These are phyloP conservation scores for Marchantia polymorpha DNA, from an alignment of 225 moss, liverwort and hornwort genomes.

Conservation along the genomic window DNA sequence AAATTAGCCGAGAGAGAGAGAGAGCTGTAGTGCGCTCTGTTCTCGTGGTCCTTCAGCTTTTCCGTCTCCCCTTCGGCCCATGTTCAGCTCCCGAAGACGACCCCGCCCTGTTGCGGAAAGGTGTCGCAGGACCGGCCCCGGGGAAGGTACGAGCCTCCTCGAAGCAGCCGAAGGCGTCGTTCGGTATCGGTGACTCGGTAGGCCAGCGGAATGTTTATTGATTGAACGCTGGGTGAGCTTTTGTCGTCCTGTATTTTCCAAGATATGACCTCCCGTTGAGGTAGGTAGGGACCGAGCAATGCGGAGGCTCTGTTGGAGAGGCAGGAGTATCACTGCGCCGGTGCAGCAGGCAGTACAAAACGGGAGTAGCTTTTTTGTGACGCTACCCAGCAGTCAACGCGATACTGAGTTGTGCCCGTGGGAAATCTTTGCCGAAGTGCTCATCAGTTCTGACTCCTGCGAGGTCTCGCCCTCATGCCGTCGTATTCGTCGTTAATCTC, in stretches of 20 bases:
- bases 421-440: conserved; percentile 1
- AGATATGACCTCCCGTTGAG: neutral
- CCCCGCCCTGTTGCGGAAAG: neutral
- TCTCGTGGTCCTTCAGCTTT: neutral
- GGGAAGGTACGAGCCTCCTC: neutral
- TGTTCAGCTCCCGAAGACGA: neutral
- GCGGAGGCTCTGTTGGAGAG: neutral
- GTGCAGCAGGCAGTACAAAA: neutral
- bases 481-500: neutral
- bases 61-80: neutral
- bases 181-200: neutral
- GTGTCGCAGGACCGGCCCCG: neutral
- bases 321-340: neutral
- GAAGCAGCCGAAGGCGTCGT: neutral
- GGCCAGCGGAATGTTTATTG: neutral
- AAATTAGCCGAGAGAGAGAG: neutral
- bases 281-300: neutral
- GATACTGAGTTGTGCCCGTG: neutral
- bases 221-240: neutral
- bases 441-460: neutral
- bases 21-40: neutral
- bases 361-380: neutral
- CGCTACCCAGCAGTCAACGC: conserved; percentile 3
- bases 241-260: neutral
- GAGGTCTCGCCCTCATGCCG: neutral